Percentiles rank a stretch among this genome's conserved stretches.
These are phyloP conservation scores for Globisporangium nagaii DNA, from an alignment of 352 stramenopile species.

Conservation along the genomic window DNA sequence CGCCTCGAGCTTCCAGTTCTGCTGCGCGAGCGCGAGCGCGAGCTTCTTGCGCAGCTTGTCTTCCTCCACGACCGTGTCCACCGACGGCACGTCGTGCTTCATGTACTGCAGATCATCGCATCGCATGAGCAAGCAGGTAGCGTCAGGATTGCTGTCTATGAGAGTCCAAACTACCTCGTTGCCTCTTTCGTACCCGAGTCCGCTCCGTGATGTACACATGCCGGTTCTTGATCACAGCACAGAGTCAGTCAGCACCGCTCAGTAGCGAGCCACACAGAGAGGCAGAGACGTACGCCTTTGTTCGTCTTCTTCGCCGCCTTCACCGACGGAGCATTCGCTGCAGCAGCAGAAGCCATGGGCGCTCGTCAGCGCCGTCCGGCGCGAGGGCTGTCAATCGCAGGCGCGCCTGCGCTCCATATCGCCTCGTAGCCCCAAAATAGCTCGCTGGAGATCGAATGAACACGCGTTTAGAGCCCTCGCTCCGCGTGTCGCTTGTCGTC, in stretches of 20 bases:
- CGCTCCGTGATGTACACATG: constrained; percentile 80
- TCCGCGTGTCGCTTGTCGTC: too few relatives aligned
- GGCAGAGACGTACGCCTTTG: background rate
- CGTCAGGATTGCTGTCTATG: too few relatives aligned
- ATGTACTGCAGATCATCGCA: constrained; percentile 71
- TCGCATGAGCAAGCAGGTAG: too few relatives aligned
- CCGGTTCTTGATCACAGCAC: constrained; percentile 23
- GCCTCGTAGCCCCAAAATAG: too few relatives aligned
- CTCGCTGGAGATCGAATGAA: too few relatives aligned
- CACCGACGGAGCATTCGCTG: background rate
- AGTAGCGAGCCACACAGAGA: background rate
- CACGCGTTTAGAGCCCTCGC: too few relatives aligned
- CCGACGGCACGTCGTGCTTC: constrained; percentile 51
- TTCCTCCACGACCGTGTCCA: constrained; percentile 72
- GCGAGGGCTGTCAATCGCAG: too few relatives aligned
- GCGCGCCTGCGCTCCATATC: too few relatives aligned
- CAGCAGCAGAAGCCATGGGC: background rate
- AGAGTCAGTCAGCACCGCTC: background rate
- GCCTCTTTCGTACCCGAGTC: constrained; percentile 30
- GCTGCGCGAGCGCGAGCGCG: constrained; percentile 23
- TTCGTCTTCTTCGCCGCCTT: constrained; percentile 2
- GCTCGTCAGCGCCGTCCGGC: too few relatives aligned
- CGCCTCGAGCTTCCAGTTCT: constrained; percentile 62
- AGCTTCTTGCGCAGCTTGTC: constrained; percentile 65
- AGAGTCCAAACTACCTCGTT: too few relatives aligned